A percentile compares a stretch with the other conserved stretches of the same genome.
Conservation (phyloP, 1,284 basidiomycete genomes). For the Sanguinoderma infundibulare region DNA sequence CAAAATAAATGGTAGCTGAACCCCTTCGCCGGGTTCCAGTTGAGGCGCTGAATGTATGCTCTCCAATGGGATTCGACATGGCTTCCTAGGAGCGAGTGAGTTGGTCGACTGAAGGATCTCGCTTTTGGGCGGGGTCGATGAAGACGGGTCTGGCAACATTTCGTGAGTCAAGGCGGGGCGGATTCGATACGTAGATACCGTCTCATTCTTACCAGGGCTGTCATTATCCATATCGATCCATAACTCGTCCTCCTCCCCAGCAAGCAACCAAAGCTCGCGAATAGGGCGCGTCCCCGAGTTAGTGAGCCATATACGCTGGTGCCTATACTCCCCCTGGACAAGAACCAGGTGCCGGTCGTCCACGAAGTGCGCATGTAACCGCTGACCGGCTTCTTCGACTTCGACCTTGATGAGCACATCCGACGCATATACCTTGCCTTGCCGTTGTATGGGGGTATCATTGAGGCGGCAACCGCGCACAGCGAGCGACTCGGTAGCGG, state of each 20-base stretch:
- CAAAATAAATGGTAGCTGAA: slow-evolving; percentile 54
- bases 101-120: slow-evolving; percentile 58
- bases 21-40: slow-evolving; percentile 51
- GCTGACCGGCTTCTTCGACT: slow-evolving; percentile 63
- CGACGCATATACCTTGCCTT: slow-evolving; percentile 66
- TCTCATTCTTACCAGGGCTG: slow-evolving; percentile 17
- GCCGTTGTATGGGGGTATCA: slow-evolving; percentile 69
- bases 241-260: slow-evolving; percentile 62
- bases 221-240: slow-evolving; percentile 45
- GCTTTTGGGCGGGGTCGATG: slow-evolving; percentile 7
- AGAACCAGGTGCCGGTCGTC: slow-evolving; percentile 56
- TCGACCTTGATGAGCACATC: slow-evolving; percentile 60
- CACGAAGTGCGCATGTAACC: slow-evolving; percentile 59
- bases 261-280: slow-evolving; percentile 70
- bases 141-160: slow-evolving; percentile 11
- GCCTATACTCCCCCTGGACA: slow-evolving; percentile 64
- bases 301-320: slow-evolving; percentile 57
- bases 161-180: neutral
- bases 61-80: slow-evolving; percentile 49
- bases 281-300: slow-evolving; percentile 64
- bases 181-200: neutral
- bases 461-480: slow-evolving; percentile 71
- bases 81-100: slow-evolving; percentile 52
- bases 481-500: slow-evolving; percentile 61
- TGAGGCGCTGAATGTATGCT: slow-evolving; percentile 37